Evolutionary conservation across 495 filamentous ascomycete genomes (phyloP).

Genomic region (Penicillium antarcticum): DNA sequence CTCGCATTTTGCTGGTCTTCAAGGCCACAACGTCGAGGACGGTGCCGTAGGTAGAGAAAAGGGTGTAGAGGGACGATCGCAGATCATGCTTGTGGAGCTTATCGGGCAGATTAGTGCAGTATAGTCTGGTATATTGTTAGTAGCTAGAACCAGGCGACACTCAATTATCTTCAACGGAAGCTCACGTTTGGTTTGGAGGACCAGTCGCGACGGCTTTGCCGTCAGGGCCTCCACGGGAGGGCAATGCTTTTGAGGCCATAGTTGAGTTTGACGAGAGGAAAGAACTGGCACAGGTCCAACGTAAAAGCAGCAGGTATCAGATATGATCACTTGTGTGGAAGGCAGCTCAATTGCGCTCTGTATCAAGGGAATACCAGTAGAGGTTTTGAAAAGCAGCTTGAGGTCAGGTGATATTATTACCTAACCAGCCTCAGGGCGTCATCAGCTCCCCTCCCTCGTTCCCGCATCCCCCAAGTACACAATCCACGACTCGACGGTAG

Average conservation of each 20-base stretch:
- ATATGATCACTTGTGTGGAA: not conserved
- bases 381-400: slow-evolving; percentile 3
- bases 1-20: slow-evolving; percentile 85
- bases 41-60: slow-evolving; percentile 90
- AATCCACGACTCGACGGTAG: slow-evolving; percentile 70
- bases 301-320: not conserved
- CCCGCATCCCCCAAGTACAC: slow-evolving; percentile 3
- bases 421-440: slow-evolving; percentile 22
- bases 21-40: slow-evolving; percentile 92
- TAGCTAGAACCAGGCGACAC: slow-evolving; percentile 3
- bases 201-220: slow-evolving; percentile 31
- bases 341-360: slow-evolving; percentile 9
- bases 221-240: slow-evolving; percentile 35
- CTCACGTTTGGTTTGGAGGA: slow-evolving; percentile 73
- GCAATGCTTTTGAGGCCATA: slow-evolving; percentile 40
- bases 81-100: slow-evolving; percentile 86
- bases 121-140: slow-evolving; percentile 60
- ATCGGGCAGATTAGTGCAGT: slow-evolving; percentile 77
- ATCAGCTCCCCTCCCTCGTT: slow-evolving; percentile 17
- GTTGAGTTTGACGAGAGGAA: not conserved
- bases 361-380: slow-evolving; percentile 6
- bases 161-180: slow-evolving; percentile 15
- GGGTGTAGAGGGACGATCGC: slow-evolving; percentile 78
- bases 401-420: slow-evolving; percentile 26
- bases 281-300: not conserved